A percentile compares a stretch with the other conserved stretches of the same genome.
Conservation (phyloP, 129 eudicot species). For the Artemisia argyi region DNA sequence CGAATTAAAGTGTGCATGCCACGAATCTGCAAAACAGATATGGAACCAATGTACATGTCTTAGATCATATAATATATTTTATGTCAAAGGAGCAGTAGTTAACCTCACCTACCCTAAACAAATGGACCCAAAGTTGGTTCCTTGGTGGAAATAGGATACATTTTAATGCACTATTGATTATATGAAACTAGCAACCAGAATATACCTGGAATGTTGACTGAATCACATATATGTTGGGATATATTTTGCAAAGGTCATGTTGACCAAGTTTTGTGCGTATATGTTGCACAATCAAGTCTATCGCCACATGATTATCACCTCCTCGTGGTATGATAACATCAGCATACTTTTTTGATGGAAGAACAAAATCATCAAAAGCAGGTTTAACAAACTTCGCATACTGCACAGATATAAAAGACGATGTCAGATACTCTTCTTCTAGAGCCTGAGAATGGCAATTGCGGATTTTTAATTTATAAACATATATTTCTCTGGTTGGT, state of each 20-base stretch:
- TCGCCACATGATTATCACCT: conserved; percentile 97
- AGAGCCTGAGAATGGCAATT: too few species aligned
- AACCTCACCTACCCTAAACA: conserved; percentile 33
- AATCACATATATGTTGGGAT: conserved; percentile 86
- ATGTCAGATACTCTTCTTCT: conserved; percentile 1
- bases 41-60: conserved; percentile 14
- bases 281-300: conserved; percentile 97
- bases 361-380: conserved; percentile 95
- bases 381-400: conserved; percentile 98
- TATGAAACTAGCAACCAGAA: conserved; percentile 20
- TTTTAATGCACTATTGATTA: conserved; percentile 57
- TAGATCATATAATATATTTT: not conserved
- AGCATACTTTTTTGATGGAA: conserved; percentile 95
- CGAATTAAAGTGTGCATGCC: conserved; percentile 99
- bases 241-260: conserved; percentile 96
- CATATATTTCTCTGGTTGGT: not conserved
- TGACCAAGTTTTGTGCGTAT: conserved; percentile 97
- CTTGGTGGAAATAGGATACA: conserved; percentile 74
- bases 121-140: too few species aligned
- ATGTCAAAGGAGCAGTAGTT: not conserved
- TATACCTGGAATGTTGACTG: conserved; percentile 97
- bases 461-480: not conserved
- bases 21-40: conserved; percentile 66
- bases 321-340: conserved; percentile 99
- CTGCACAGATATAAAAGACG: conserved; percentile 44